Base-by-base conservation (phyloP, 352 stramenopile species). In the Globisporangium abappressorium region DNA sequence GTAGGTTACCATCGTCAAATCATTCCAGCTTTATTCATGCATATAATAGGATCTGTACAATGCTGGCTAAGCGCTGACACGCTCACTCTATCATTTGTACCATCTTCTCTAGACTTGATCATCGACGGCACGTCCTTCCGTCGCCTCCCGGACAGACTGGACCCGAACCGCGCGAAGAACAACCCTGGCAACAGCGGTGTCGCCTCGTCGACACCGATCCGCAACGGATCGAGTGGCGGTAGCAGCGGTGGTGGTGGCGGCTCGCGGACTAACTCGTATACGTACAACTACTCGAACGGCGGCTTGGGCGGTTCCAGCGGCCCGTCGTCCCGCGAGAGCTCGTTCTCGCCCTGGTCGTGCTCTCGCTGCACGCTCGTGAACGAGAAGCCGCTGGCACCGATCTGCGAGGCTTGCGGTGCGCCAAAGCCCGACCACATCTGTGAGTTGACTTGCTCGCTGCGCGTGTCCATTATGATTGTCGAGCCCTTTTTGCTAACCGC, bases 71-170 rank as follows among this genome's bases (percentile, higher is more conserved):
- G 41, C 6, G 1, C 41, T 49, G 41, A 11, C 41, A 22, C 30
- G 20, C 28, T 59, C 54, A 59, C 54, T 34, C 15, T 59, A 12
- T 26, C 20, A 14, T 7, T 6, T 46, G 12, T 41, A 8, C 11
- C 8, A 43, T 41, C 26, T 30, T 57, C 3, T 54, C 0, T 64
- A 93, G 86, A 94, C 62, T 73, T 94, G 64, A 92, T 92, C 71
- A 86, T 94, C 41, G 86, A 94, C 41, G 78, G 80, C 24, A 80
- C 92, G 41, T 94, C 86, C 9, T 94, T 94, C 75, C 84, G 86
- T 22, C 86, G 86, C 0, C 69, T 94, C 18, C 86, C 86, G 0
- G 82, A 94, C 9, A 78, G 85, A 28, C 68, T 94, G 61, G 73
- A 89, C 38, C 69, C 79, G 11, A 78, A 75, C 34, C 73, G 74